Evolutionary conservation across 345 rosid species (phyloP), one percentile per base, ranked within the genome.

Genomic region (Camelina sativa): DNA sequence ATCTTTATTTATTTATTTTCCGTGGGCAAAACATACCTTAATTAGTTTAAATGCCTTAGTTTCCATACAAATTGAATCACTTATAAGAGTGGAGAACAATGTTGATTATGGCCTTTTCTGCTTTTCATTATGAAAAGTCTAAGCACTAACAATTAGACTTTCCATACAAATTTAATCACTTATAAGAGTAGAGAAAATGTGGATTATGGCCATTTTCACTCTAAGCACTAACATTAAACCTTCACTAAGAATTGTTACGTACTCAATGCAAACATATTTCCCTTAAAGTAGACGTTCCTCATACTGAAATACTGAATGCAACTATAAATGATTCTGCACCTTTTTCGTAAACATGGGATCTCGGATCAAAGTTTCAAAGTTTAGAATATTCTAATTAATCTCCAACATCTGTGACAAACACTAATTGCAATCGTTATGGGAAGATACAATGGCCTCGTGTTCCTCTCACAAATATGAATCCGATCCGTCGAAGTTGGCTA

Each of bases 241-340:
- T 59, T 22, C 23, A 13, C 7, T 34, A 22, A 59, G 22, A 70
- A 47, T 47, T 46, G 22, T 59, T 47, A 28, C 5, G 30, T 28
- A 59, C 74, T 59, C 5, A 59, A 4, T 48, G 52, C 48, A 58
- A 32, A 20, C 66, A 70, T 46, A 58, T 70, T 69, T 35, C n/a
- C 17, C 9, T 66, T 0, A 4, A 4, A 12, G 20, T 35, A 25
- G 28, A 25, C 28, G 4, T 25, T 25, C 28, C 28, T 25, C 28
- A 25, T 25, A 25, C 28, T 25, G 28, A 25, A 25, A 25, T 25
- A 25, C 28, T 25, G 28, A 25, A 25, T 25, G 28, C 28, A 25
- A 25, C 28, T 25, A 25, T 25, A 28, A 0, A 28, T 28, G 30
- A 28, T 28, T 28, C 30, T 28, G 52, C 5, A 34, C 19, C 35